Percentiles rank a stretch among this genome's conserved stretches.
Evolutionary conservation across 2,329 filamentous ascomycete genomes (phyloP).

Genomic region (Neopestalotiopsis rosae): DNA sequence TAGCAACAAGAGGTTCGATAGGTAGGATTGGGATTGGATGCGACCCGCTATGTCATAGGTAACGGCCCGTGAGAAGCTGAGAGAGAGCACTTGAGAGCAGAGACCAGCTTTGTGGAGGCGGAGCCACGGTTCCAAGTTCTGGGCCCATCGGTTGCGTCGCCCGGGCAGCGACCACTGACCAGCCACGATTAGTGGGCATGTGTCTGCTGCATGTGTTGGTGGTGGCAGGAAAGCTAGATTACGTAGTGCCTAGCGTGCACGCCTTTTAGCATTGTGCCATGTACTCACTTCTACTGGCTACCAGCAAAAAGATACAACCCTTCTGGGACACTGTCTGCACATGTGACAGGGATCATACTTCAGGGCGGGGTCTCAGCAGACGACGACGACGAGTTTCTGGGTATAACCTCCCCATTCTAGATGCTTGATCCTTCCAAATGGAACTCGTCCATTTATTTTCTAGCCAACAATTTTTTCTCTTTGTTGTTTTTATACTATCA

Average conservation of each 20-base stretch:
- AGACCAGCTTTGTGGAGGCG: conserved; percentile 13
- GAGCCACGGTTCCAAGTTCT: conserved; percentile 15
- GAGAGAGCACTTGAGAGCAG: background rate
- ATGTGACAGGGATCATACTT: background rate
- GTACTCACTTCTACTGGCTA: background rate
- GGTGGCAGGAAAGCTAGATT: background rate
- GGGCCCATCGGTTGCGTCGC: conserved; percentile 18
- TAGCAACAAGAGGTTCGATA: background rate
- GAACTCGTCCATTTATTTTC: background rate
- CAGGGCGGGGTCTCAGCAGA: background rate
- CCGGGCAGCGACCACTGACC: conserved; percentile 7
- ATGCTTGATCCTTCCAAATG: background rate
- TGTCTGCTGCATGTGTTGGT: background rate
- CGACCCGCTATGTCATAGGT: conserved; percentile 9
- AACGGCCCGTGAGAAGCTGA: conserved; percentile 7
- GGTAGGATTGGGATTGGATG: background rate
- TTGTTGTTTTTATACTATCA: background rate
- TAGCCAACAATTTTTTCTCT: background rate
- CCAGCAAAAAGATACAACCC: background rate
- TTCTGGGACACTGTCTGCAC: background rate
- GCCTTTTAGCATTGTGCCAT: background rate
- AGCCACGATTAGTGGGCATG: background rate
- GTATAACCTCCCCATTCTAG: background rate
- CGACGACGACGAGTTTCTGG: background rate
- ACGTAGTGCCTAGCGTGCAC: background rate